A percentile compares a stretch with the other conserved stretches of the same genome.
These are phyloP conservation scores for Friedmanniomyces simplex DNA, from an alignment of 495 filamentous ascomycete genomes.

Conservation along the genomic window DNA sequence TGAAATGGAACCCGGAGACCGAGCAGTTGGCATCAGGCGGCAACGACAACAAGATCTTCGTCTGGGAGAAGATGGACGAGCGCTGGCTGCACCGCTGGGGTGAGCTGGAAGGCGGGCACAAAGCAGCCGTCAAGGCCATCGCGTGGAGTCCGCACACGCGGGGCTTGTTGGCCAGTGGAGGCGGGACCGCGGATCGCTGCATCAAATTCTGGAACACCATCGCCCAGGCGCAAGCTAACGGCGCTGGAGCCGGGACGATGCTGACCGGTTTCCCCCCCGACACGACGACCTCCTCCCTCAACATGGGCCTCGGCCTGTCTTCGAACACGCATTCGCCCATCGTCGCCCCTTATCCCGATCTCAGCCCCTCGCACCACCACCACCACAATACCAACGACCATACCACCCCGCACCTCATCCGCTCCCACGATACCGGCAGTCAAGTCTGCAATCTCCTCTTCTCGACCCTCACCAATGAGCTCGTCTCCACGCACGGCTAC, in stretches of 20 bases:
- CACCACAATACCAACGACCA: neutral
- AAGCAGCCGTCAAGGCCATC: slow-evolving; percentile 92
- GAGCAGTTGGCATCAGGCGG: slow-evolving; percentile 92
- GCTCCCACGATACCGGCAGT: slow-evolving; percentile 65
- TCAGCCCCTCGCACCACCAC: neutral
- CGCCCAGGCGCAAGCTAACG: slow-evolving; percentile 58
- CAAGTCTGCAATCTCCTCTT: slow-evolving; percentile 96
- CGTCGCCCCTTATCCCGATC: neutral
- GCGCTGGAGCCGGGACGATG: neutral
- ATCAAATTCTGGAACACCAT: slow-evolving; percentile 98
- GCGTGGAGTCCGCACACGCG: slow-evolving; percentile 98
- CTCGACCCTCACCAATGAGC: slow-evolving; percentile 91
- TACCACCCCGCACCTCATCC: slow-evolving; percentile 19
- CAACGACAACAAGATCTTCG: slow-evolving; percentile 96
- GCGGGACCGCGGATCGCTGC: slow-evolving; percentile 85
- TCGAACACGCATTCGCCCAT: neutral
- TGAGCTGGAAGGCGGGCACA: slow-evolving; percentile 85
- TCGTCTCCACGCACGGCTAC: slow-evolving; percentile 97
- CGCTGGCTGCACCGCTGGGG: slow-evolving; percentile 84
- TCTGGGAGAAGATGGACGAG: slow-evolving; percentile 88
- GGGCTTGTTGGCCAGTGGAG: slow-evolving; percentile 86
- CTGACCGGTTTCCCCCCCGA: slow-evolving; percentile 2
- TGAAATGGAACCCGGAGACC: slow-evolving; percentile 93
- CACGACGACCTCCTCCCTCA: neutral
- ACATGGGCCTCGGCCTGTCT: slow-evolving; percentile 9